Base-by-base conservation (phyloP, 2,329 filamentous ascomycete genomes). In the Fusarium proliferatum region DNA sequence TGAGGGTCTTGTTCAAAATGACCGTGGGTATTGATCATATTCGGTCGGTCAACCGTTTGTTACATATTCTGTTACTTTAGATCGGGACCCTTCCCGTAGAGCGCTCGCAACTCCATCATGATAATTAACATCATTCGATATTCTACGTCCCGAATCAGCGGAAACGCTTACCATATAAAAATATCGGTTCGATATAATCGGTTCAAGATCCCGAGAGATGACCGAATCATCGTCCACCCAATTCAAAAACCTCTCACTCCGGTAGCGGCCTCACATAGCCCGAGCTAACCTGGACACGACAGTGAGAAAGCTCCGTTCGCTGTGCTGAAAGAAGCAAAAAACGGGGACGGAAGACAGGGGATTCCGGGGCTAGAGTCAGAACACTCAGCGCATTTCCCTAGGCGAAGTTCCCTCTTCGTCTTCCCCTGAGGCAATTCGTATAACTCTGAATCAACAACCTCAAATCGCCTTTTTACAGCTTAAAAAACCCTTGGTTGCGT, bases 201-300 rank as follows among this genome's bases (percentile, higher is more conserved):
- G 75, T 71, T 60, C 42, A 58, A 60, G 43, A 74, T 76, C 58
- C 75, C 75, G 75, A 77, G 56, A 67, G 49, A 63, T 46, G 60
- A 48, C 72, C 74, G 74, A 76, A 53, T 46, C 36, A 51, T 49
- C 61, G 33, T 59, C 64, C 56, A 68, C 41, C 48, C 53, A 64
- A 42, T 60, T 66, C 17, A 33, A 49, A 33, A 49, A 39, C 57
- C 51, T 57, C 33, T 30, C 10, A 26, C 55, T 59, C 71, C 67
- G 71, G 69, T 72, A 74, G 56, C 71, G 67, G 71, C 60, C 41
- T 51, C 33, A 51, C 19, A 48, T 26, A 36, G 23, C 21, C 36
- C 52, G 38, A 59, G 36, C 56, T 53, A 49, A 48, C 42, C 62
- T 64, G 21, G 19, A 38, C 46, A 49, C 33, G 26, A 30, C 17